Evolutionary conservation across 2,329 filamentous ascomycete genomes (phyloP), one percentile per base, ranked within the genome.

Genomic region (Aspergillus neoniger): DNA sequence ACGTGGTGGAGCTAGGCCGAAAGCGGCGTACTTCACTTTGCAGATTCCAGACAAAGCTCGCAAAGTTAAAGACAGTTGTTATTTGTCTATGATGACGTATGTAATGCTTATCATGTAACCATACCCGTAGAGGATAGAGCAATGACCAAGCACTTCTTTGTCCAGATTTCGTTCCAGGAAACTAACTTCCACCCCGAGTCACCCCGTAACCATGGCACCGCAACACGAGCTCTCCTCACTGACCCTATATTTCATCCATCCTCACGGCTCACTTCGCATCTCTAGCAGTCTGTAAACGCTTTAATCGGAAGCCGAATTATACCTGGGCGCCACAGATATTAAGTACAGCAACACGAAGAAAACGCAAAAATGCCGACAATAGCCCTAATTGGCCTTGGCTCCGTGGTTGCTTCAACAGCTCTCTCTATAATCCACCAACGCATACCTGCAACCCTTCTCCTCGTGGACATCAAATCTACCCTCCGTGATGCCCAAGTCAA

Each of bases 391-490:
- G 59, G 59, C 17, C 47, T 54, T 15, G 59, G 59, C 32, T 49
- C 52, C 19, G 59, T 61, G 15, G 59, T 54, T 3, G 49, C 54
- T 23, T 54, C 59, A 1, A 49, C 49, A 10, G 59, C 59, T 10
- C 56, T 53, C 14, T 39, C 59, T 12, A 39, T 86, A 3, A 79
- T 85, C 58, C 76, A 84, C 6, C 76, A 78, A 59, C 80, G 80
- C n/a, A 73, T 83, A 43, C 80, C 79, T 23, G 74, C 72, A 57
- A 82, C 85, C 62, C 74, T 86, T 10, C 77, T 85, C n/a, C 74
- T 86, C 3, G 80, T 85, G 19, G 84, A 86, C 64, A 76, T 79
- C 25, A 79, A 74, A 15, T 21, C 56, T 3, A 38, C 49, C 15
- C 36, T 51, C 82, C 57, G 76, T 82, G 68, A 82, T 76, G 25